Evolutionary conservation across 2,329 filamentous ascomycete species (phyloP).

Genomic region (Stemphylium vesicarium): DNA sequence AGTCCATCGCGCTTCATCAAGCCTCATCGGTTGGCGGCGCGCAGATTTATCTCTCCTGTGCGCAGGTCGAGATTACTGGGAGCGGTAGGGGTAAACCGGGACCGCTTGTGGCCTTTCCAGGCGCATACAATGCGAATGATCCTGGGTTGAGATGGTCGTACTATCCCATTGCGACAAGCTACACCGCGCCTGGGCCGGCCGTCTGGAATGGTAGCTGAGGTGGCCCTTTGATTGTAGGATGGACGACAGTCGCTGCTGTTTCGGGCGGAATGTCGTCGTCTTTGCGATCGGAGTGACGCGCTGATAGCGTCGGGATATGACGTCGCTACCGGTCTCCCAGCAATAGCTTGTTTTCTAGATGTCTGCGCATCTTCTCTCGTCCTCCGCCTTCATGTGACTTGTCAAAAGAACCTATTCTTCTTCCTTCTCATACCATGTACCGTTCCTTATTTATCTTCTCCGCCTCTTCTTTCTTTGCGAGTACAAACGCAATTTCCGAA

Average conservation of each 20-base stretch:
- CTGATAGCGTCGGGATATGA: too few species aligned
- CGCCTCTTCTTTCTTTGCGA: conserved; percentile 9
- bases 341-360: too few species aligned
- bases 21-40: conserved; percentile 41
- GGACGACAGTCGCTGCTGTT: too few species aligned
- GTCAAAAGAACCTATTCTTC: too few species aligned
- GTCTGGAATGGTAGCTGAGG: conserved; percentile 28
- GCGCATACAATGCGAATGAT: conserved; percentile 9
- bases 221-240: neutral
- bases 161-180: conserved; percentile 36
- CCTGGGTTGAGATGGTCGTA: conserved; percentile 41
- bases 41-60: conserved; percentile 51
- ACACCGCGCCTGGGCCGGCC: conserved; percentile 36
- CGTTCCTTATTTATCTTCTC: conserved; percentile 6
- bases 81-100: conserved; percentile 49
- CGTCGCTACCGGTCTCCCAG: too few species aligned
- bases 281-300: neutral
- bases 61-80: conserved; percentile 52
- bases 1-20: conserved; percentile 49
- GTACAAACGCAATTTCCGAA: conserved; percentile 18
- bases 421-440: conserved; percentile 9
- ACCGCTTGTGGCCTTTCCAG: conserved; percentile 26
- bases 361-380: neutral
- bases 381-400: neutral
- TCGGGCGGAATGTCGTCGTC: neutral